Evolutionary conservation across 2,329 filamentous ascomycete genomes (phyloP), one percentile per base, ranked within the genome.

Genomic region (Penicillium sp.): DNA sequence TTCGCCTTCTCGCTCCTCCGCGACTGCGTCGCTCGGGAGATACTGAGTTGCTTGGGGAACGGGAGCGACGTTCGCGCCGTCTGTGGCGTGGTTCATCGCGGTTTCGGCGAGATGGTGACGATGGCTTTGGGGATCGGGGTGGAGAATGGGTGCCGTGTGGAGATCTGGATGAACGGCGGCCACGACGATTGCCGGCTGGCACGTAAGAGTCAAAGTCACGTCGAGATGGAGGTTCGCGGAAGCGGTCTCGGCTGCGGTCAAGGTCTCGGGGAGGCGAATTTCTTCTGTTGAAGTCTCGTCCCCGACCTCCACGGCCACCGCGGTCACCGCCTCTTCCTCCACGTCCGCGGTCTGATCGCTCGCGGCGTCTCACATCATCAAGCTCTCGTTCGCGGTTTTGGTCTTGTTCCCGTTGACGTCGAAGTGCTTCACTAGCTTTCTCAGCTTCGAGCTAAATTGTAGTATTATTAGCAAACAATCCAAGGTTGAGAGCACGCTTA

Each of bases 401-500:
- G 57, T 89, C 83, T 54, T 88, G 84, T 68, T 93, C 89, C 61
- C 87, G 86, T 65, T 87, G 85, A 52, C 82, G 83, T 53, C 88
- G 86, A 29, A 85, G 84, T 68, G 89, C 86, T 69, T 94, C 89
- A 29, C 89, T 89, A 42, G 87, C 88, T 72, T 87, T 89, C 64
- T 94, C 91, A 35, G 90, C 89, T 69, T 95, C 88, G 50, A 91
- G 85, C 91, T 92, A 56, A 18, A 31, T 10, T 57, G 39, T 5
- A 49, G 32, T 44, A 1, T 9, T 7, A 56, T 68, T 44, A 69
- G 59, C 22, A 50, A 22, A 13, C 20, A 31, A 31, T 14, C 14
- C 6, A 26, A 11, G n/a, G 4, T 22, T 8, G 2, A 9, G 2
- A 2, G 5, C 16, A 20, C 13, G 3, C 29, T 18, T 14, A 3